Evolutionary conservation across 2,329 filamentous ascomycete genomes (phyloP).

Genomic region (Monilinia laxa): DNA sequence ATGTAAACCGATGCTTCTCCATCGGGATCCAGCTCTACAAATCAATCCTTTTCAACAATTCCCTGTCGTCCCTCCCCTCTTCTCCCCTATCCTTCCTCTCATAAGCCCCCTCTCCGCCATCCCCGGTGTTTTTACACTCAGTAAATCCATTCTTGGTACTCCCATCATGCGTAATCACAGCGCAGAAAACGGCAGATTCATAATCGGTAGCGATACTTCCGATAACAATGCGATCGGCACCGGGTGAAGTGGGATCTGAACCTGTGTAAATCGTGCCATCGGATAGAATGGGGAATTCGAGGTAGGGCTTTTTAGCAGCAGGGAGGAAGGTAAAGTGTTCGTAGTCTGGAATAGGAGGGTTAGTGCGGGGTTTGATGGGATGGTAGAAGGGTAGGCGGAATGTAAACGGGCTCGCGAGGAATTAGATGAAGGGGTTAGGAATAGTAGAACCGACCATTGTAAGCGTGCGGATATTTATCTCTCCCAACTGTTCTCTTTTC

Average conservation of each 20-base stretch:
- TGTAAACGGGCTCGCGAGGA: neutral
- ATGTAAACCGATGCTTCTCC: too few relatives aligned
- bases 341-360: slow-evolving; percentile 31
- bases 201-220: slow-evolving; percentile 38
- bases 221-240: slow-evolving; percentile 40
- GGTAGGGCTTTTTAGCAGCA: slow-evolving; percentile 36
- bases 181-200: slow-evolving; percentile 37
- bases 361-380: neutral
- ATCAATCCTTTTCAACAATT: slow-evolving; percentile 31
- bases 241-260: slow-evolving; percentile 35
- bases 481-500: slow-evolving; percentile 32
- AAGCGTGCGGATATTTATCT: slow-evolving; percentile 40
- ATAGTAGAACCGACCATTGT: slow-evolving; percentile 33
- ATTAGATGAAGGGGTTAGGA: neutral
- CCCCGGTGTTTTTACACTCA: slow-evolving; percentile 36
- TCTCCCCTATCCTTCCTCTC: slow-evolving; percentile 19
- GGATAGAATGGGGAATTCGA: slow-evolving; percentile 40
- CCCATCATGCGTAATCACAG: slow-evolving; percentile 39
- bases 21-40: slow-evolving; percentile 14
- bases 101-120: slow-evolving; percentile 27
- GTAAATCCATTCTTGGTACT: slow-evolving; percentile 38
- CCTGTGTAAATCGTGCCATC: slow-evolving; percentile 31
- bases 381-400: neutral
- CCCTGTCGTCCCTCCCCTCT: slow-evolving; percentile 26
- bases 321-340: slow-evolving; percentile 40